A percentile compares a stretch with the other conserved stretches of the same genome.
Conservation (phyloP, 2,329 filamentous ascomycete genomes). For the Aotearoamyces nothofagi region DNA sequence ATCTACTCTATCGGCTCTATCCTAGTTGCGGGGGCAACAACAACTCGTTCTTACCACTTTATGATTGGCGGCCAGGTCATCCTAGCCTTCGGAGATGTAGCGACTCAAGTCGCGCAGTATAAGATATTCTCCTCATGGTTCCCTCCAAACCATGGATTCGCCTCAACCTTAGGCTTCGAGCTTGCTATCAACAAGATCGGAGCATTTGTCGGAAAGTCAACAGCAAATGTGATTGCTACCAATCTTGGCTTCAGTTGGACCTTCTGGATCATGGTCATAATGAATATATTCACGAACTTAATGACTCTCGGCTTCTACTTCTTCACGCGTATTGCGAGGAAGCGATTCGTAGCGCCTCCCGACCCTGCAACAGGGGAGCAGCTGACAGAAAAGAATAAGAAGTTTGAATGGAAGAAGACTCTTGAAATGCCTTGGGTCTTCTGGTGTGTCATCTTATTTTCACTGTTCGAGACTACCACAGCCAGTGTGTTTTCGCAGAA, state of each 20-base stretch:
- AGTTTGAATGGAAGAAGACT: slow-evolving; percentile 38
- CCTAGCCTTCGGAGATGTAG: slow-evolving; percentile 43
- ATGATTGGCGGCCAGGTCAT: slow-evolving; percentile 43
- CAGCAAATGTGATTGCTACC: slow-evolving; percentile 41
- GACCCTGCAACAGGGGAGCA: slow-evolving; percentile 43
- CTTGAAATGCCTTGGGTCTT: slow-evolving; percentile 42
- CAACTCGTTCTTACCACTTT: slow-evolving; percentile 38
- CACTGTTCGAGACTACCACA: slow-evolving; percentile 41
- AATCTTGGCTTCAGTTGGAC: slow-evolving; percentile 46
- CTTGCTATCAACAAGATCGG: slow-evolving; percentile 45
- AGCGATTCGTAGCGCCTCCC: slow-evolving; percentile 27
- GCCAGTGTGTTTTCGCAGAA: slow-evolving; percentile 39
- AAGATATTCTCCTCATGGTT: slow-evolving; percentile 53
- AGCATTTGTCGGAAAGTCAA: slow-evolving; percentile 42
- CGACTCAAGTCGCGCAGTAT: slow-evolving; percentile 48
- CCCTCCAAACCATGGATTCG: slow-evolving; percentile 43
- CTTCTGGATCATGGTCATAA: slow-evolving; percentile 45
- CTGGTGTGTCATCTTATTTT: slow-evolving; percentile 38
- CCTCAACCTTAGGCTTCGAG: slow-evolving; percentile 43
- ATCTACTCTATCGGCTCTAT: slow-evolving; percentile 42
- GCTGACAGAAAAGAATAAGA: slow-evolving; percentile 43
- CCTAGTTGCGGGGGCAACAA: slow-evolving; percentile 40
- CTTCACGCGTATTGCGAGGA: slow-evolving; percentile 35
- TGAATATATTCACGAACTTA: slow-evolving; percentile 47
- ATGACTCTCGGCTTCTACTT: slow-evolving; percentile 36